Evolutionary conservation across 2,329 filamentous ascomycete genomes (phyloP).

Genomic region (Paramyrothecium sp.): DNA sequence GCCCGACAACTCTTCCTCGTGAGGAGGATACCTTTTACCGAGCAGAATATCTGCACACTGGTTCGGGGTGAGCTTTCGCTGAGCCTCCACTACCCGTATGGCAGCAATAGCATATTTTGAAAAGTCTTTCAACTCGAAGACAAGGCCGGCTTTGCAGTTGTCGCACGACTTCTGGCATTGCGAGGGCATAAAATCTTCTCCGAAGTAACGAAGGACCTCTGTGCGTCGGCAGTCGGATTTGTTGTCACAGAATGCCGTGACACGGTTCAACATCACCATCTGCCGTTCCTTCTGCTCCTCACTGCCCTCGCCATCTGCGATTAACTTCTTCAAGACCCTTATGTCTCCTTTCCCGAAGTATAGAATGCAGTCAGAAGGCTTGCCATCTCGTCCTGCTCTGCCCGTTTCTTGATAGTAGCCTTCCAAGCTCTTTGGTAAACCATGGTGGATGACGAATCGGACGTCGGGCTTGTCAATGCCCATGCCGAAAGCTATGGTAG

Average conservation of each 20-base stretch:
- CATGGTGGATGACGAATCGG: conserved; percentile 92
- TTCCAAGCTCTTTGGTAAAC: conserved; percentile 90
- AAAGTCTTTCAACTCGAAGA: conserved; percentile 74
- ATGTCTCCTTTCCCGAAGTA: conserved; percentile 84
- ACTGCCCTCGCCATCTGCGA: conserved; percentile 75
- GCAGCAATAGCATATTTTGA: conserved; percentile 71
- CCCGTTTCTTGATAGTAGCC: conserved; percentile 99
- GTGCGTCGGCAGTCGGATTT: conserved; percentile 81
- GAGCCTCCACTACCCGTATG: conserved; percentile 64
- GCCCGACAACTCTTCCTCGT: conserved; percentile 51
- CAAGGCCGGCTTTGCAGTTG: conserved; percentile 75
- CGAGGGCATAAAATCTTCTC: conserved; percentile 71
- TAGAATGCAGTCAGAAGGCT: conserved; percentile 83
- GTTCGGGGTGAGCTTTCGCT: conserved; percentile 65
- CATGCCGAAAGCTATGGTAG: conserved; percentile 98
- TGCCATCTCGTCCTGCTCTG: conserved; percentile 87
- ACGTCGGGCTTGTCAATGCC: conserved; percentile 99
- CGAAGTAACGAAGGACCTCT: conserved; percentile 92
- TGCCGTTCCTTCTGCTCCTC: conserved; percentile 81
- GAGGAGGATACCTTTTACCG: conserved; percentile 63
- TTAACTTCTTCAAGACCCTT: conserved; percentile 72
- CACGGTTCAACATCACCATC: conserved; percentile 77
- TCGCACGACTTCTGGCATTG: conserved; percentile 80
- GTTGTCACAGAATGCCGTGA: conserved; percentile 89
- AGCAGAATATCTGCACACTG: conserved; percentile 84